Conservation (phyloP, 371 early-diverging fungal genomes). For the Gilbertella persicaria region DNA sequence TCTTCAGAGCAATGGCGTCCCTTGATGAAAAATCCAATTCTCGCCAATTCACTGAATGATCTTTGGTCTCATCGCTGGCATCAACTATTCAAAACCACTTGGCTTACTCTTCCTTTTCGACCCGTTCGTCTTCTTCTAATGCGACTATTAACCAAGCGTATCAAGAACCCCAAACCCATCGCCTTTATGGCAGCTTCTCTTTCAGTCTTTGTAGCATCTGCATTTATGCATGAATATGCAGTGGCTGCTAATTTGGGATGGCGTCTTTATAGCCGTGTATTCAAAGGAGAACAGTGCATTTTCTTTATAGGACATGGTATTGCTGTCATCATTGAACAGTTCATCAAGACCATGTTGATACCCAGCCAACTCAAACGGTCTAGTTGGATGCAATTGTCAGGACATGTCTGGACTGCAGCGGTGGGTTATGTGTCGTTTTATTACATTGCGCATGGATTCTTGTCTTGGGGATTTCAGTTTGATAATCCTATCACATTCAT, state of each 20-base stretch:
- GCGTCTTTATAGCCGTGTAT: conserved; percentile 13
- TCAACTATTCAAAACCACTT: conserved; percentile 36
- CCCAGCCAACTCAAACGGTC: conserved; percentile 6
- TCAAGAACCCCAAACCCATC: conserved; percentile 25
- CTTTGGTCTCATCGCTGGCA: conserved; percentile 51
- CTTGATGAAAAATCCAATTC: conserved; percentile 36
- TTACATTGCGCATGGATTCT: conserved; percentile 20
- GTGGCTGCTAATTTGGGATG: conserved; percentile 17
- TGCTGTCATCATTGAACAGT: conserved; percentile 15
- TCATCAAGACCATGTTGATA: not conserved
- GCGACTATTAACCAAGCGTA: conserved; percentile 25
- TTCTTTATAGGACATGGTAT: conserved; percentile 20
- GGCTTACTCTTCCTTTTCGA: conserved; percentile 44
- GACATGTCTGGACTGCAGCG: conserved; percentile 2
- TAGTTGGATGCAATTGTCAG: not conserved
- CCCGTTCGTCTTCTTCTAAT: conserved; percentile 31
- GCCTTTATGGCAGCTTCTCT: conserved; percentile 12
- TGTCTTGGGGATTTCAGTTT: conserved; percentile 20
- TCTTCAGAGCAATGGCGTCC: conserved; percentile 44
- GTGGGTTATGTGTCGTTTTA: conserved; percentile 18
- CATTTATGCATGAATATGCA: conserved; percentile 25
- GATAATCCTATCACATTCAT: conserved; percentile 13
- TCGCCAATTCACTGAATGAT: conserved; percentile 28
- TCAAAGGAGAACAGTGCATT: conserved; percentile 20
- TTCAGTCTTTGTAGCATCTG: conserved; percentile 21